phyloP scores from a whole-genome alignment of 192 early-diverging fungal species.

The Mortierella hygrophila region DNA sequence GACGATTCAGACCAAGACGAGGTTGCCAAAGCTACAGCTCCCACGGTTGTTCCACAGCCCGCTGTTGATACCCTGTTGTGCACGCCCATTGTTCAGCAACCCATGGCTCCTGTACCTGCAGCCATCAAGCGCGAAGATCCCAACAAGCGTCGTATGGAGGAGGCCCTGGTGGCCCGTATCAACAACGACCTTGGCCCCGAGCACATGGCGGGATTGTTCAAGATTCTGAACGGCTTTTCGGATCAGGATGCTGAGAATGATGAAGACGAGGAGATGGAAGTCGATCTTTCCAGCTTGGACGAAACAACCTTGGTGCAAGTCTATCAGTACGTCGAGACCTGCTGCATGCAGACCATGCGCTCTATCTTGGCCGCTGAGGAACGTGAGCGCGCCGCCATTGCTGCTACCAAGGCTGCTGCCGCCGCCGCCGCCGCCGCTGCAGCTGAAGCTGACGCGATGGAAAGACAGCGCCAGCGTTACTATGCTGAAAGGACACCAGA shows the following conservation, averaged over 20 bases:
- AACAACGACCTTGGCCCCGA: slow-evolving; percentile 50
- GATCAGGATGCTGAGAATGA: slow-evolving; percentile 24
- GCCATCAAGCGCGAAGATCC: slow-evolving; percentile 24
- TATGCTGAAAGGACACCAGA: slow-evolving; percentile 34
- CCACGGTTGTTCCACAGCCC: background rate
- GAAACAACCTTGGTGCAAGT: slow-evolving; percentile 46
- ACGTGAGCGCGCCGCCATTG: slow-evolving; percentile 29
- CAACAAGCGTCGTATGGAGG: slow-evolving; percentile 53
- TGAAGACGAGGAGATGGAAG: slow-evolving; percentile 50
- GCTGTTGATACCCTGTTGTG: background rate
- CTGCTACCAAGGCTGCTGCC: slow-evolving; percentile 1
- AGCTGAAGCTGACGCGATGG: background rate
- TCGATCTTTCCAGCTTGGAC: slow-evolving; percentile 44
- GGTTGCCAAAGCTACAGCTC: background rate
- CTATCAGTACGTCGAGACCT: slow-evolving; percentile 52
- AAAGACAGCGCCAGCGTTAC: slow-evolving; percentile 8
- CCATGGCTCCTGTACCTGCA: background rate
- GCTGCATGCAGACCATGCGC: slow-evolving; percentile 52
- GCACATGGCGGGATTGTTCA: slow-evolving; percentile 44
- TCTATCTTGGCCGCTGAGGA: slow-evolving; percentile 50
- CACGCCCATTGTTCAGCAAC: background rate
- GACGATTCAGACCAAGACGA: slow-evolving; percentile 11
- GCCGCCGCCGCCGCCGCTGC: background rate
- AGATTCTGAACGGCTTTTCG: slow-evolving; percentile 28
- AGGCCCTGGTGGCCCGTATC: slow-evolving; percentile 41